phyloP scores from a whole-genome alignment of 2,329 filamentous ascomycete genomes.

The Trichoderma lentiforme region DNA sequence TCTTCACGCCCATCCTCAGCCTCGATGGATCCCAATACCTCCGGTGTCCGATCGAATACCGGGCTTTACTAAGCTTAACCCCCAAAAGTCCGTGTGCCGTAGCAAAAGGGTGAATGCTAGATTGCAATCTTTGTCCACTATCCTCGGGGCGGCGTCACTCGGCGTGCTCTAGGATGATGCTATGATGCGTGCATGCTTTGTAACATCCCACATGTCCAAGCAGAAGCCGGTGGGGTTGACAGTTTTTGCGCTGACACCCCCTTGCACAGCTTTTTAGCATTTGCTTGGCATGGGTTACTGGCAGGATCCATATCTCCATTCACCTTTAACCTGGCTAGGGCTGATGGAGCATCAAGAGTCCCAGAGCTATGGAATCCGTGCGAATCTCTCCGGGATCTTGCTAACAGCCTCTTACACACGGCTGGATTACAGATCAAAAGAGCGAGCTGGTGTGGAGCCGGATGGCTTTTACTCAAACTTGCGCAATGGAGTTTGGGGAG shows the following conservation, averaged over 20 bases:
- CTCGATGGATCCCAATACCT: background rate
- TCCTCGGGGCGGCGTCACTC: background rate
- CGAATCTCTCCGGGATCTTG: conserved; percentile 8
- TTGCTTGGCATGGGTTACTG: background rate
- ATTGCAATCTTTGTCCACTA: background rate
- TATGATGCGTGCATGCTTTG: background rate
- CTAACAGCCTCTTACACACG: background rate
- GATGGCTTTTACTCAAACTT: background rate
- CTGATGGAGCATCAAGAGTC: background rate
- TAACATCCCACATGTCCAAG: background rate
- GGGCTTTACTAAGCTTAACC: conserved; percentile 10
- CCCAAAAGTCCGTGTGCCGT: background rate
- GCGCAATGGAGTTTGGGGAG: background rate
- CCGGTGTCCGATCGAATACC: background rate
- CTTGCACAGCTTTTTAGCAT: background rate
- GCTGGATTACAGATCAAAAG: conserved; percentile 9
- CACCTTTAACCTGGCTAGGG: background rate
- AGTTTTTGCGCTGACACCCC: background rate
- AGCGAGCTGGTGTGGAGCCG: background rate
- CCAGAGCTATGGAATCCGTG: background rate
- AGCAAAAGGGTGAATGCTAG: background rate
- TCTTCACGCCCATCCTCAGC: background rate
- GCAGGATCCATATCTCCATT: background rate
- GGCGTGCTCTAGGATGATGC: background rate
- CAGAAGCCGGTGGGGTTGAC: background rate